Percentiles rank a stretch among this genome's conserved stretches.
These are phyloP conservation scores for Carex parvula DNA, from an alignment of 176 grass and related monocot species.

Conservation along the genomic window DNA sequence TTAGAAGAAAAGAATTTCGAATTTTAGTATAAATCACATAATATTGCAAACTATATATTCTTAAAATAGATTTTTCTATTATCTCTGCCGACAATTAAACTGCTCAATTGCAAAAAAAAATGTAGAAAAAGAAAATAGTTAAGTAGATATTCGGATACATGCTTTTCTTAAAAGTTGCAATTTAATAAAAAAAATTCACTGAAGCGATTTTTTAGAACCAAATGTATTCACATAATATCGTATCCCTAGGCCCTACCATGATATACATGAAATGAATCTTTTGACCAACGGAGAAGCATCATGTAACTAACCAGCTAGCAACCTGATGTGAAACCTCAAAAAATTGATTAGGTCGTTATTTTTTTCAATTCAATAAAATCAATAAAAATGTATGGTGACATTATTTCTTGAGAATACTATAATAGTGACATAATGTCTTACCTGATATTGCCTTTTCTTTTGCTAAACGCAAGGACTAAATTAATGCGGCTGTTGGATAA, in stretches of 20 bases:
- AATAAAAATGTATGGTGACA: neutral
- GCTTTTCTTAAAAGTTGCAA: neutral
- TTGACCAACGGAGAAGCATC: neutral
- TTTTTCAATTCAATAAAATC: neutral
- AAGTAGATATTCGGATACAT: neutral
- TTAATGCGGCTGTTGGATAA: conserved; percentile 6
- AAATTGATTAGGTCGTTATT: neutral
- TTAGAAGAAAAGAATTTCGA: no score
- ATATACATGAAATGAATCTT: neutral
- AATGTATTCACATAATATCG: neutral
- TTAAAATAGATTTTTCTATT: neutral
- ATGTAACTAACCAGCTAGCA: neutral
- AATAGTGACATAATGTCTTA: neutral
- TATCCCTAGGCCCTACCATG: no score
- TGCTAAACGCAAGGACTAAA: neutral
- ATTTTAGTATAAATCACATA: neutral
- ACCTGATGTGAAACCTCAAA: neutral
- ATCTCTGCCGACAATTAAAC: neutral
- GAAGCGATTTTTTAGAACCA: neutral
- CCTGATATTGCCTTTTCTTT: neutral
- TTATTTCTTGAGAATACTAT: neutral
- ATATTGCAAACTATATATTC: neutral
- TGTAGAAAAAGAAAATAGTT: neutral
- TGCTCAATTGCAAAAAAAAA: neutral
- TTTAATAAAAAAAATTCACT: neutral